A percentile compares a stretch with the other conserved stretches of the same genome.
These are phyloP conservation scores for Solanum hybrid DNA, from an alignment of 305 asterid genomes.

Conservation along the genomic window DNA sequence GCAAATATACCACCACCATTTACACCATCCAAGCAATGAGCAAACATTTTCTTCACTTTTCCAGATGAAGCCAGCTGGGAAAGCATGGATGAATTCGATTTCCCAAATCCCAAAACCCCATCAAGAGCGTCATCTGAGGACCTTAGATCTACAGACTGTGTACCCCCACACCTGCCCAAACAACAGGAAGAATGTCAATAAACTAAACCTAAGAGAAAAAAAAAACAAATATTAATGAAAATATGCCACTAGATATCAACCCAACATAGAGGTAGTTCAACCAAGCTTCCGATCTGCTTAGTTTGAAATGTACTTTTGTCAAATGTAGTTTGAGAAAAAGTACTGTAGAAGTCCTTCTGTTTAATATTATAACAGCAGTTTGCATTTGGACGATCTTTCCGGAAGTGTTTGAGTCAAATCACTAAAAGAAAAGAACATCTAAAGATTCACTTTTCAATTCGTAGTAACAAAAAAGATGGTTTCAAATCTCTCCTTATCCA, in stretches of 20 bases:
- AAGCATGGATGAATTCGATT: conserved; percentile 86
- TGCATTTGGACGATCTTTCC: not conserved
- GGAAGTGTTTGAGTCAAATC: not conserved
- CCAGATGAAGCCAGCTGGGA: conserved; percentile 95
- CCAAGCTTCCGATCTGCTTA: not conserved
- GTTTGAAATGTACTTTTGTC: not conserved
- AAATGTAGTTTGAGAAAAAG: not conserved
- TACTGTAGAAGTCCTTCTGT: not conserved
- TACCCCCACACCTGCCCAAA: conserved; percentile 79
- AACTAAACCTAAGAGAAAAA: not conserved
- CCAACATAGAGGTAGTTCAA: not conserved
- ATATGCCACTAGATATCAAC: not conserved
- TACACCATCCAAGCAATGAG: conserved; percentile 94
- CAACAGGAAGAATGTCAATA: conserved; percentile 9
- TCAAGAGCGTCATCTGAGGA: conserved; percentile 91
- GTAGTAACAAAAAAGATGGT: not conserved
- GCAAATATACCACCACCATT: conserved; percentile 99
- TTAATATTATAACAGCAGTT: not conserved
- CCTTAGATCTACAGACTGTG: conserved; percentile 73
- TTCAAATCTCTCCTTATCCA: not conserved
- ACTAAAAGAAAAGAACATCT: not conserved
- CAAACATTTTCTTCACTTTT: conserved; percentile 91
- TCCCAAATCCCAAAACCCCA: conserved; percentile 97
- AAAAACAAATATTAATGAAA: not conserved
- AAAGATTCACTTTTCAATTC: not conserved